Evolutionary conservation across 2,329 filamentous ascomycete genomes (phyloP), one percentile per base, ranked within the genome.

Genomic region (Stachybotrys echinatus): DNA sequence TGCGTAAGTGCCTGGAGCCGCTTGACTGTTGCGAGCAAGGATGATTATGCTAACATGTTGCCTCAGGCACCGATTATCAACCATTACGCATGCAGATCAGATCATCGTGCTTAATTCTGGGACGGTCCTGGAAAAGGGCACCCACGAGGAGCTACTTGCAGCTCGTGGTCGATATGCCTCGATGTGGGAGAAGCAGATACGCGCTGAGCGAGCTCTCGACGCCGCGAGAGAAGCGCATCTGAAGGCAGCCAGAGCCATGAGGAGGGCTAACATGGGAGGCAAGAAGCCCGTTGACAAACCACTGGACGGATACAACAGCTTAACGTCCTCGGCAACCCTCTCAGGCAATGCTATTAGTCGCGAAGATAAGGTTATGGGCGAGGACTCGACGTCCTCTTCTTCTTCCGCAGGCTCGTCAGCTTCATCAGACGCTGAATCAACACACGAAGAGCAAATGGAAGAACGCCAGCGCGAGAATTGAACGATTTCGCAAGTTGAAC

Each of bases 141-240:
- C 84, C 0, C 91, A 96, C 62, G 79, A 87, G 17, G 84, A 92
- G 58, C 76, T 96, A 4, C 74, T 95, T 5, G 75, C 76, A 2
- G 73, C 80, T 45, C 83, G 82, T 23, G 89, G 89, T 12, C 83
- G 84, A 52, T 96, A 96, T 62, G 80, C 83, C 12, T 85, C 84
- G 52, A 92, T 96, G 83, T 96, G 91, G 91, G 83, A 85, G 55
- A 92, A 92, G 69, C 91, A 96, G 67, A 91, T 88, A 54, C 80
- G 86, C 52, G 88, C 88, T 2, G 87, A 92, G 63, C 79, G 79
- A 55, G 88, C 87, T 12, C 54, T 70, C 48, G 61, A 65, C 42
- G 65, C 60, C 23, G 68, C 68, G 44, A 61, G 65, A 20, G 62
- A 67, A 52, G 68, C 68, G 21, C 65, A 68, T 20, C 48, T 65